Evolutionary conservation across 331 rosid species (phyloP), one percentile per base, ranked within the genome.

Genomic region (Prunus yedoensis): DNA sequence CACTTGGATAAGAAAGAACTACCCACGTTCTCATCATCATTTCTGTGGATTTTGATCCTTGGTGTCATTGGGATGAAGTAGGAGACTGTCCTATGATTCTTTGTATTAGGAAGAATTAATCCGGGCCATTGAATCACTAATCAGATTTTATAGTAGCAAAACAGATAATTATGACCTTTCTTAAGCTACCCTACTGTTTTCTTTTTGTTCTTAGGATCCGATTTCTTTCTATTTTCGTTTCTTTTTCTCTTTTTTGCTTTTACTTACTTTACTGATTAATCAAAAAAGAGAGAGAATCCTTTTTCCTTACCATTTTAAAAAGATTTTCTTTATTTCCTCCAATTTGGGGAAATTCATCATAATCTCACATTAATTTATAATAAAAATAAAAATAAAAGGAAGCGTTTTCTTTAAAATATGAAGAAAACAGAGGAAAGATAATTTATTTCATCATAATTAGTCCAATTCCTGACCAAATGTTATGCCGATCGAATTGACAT

Each of bases 11-110:
- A 45, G 7, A 60, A 63, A 45, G 11, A 60, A 63, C n/a, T 6
- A 11, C 57, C 77, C 74, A 74, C 74, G 71, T 28, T 78, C 74
- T 54, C 14, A 58, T 52, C 10, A 20, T 54, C 52, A 16, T 21
- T 9, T 32, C 35, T 68, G 28, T 52, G 73, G 68, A 41, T 38
- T 74, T 69, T 51, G 38, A 68, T 58, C 20, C 20, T 10, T 57
- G 62, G n/a, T 35, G 46, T 64, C 1, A 23, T 59, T 43, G 71
- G 30, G 66, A 68, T 56, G 46, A 12, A 23, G 14, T 41, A 54
- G 80, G 61, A 50, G 47, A 47, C 32, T 28, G 7, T 30, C 35
- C 9, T 28, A 25, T 17, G 71, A 60, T 59, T 16, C 30, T 63
- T 53, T 10, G 58, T 60, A 15, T 5, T 32, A 4, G 10, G 25